phyloP scores from a whole-genome alignment of 192 early-diverging fungal genomes.

The Chytriomyces hyalinus region DNA sequence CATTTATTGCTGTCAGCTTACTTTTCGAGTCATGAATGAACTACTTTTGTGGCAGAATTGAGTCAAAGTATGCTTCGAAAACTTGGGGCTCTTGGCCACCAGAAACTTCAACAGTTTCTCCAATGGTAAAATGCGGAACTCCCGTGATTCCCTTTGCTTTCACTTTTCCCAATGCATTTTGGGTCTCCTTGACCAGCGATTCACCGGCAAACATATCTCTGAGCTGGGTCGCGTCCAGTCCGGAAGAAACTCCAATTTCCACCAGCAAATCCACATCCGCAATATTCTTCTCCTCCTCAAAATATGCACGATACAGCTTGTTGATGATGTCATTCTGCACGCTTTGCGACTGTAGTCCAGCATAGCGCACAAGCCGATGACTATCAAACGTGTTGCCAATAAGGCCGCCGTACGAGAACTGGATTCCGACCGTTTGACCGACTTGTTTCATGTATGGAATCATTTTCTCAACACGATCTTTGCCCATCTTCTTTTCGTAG shows the following conservation, averaged over 20 bases:
- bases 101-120: constrained; percentile 35
- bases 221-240: constrained; percentile 58
- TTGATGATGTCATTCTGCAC: constrained; percentile 65
- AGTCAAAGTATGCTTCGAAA: too few species aligned
- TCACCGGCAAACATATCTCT: constrained; percentile 59
- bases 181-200: constrained; percentile 57
- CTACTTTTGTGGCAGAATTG: too few species aligned
- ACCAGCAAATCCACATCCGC: constrained; percentile 63
- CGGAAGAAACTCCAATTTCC: constrained; percentile 62
- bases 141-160: constrained; percentile 60
- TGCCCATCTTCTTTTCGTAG: constrained; percentile 74
- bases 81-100: too few species aligned
- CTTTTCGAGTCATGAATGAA: too few species aligned
- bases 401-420: constrained; percentile 68
- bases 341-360: constrained; percentile 43
- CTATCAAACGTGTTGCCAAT: constrained; percentile 65
- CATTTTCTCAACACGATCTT: constrained; percentile 55
- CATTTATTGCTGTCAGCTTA: too few species aligned
- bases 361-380: constrained; percentile 70
- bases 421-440: constrained; percentile 69
- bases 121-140: constrained; percentile 74
- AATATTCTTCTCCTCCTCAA: constrained; percentile 73
- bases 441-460: constrained; percentile 54
- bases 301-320: constrained; percentile 69
- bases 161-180: constrained; percentile 50